Base-by-base conservation (phyloP, 2,329 filamentous ascomycete genomes). In the Ophiocordyceps robertsii region DNA sequence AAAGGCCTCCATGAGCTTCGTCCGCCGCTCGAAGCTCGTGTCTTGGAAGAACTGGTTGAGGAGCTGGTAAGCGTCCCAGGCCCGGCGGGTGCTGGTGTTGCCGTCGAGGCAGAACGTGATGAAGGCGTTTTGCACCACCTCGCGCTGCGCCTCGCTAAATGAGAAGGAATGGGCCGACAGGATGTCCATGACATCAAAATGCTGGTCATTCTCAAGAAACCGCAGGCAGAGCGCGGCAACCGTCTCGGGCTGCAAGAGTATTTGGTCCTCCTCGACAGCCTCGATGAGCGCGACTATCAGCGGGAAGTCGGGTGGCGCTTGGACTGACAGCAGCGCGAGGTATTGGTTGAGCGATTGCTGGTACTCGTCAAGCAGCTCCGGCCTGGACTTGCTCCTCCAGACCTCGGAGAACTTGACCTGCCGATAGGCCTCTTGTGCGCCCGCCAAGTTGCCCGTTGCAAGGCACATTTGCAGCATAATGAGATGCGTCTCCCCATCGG, bases 181-280 rank as follows among this genome's bases (percentile, higher is more conserved):
- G 0, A 93, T 73, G 55, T 94, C 86, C 47, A 87, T 82, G 5
- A 87, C 79, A 47, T 93, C 87, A 48, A 80, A 77, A 37, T 80
- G 72, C 56, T 94, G 84, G 53, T 86, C 82, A 35, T 82, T 78
- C 46, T 76, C 72, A 11, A 95, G 70, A 50, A 94, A 83, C 36
- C 83, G 68, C 37, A 80, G 68, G 46, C 80, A 83, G n/a, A 95
- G 68, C 0, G 76, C 72, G 7, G 80, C 77, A 1, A 92, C 75
- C 0, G 88, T 93, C 37, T 80, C 72, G 0, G 88, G 77, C 31
- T 84, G 81, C 13, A 95, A 70, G 1, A 72, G 73, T 8, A 77
- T 75, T 43, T 79, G 71, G 11, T 79, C 76, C 53, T 87, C 77
- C 44, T 88, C 80, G 3, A 93, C 65, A 38, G 82, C 77, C 43